Evolutionary conservation across 768 basidiomycete genomes (phyloP).

Genomic region (Leucosporidium yakuticum): DNA sequence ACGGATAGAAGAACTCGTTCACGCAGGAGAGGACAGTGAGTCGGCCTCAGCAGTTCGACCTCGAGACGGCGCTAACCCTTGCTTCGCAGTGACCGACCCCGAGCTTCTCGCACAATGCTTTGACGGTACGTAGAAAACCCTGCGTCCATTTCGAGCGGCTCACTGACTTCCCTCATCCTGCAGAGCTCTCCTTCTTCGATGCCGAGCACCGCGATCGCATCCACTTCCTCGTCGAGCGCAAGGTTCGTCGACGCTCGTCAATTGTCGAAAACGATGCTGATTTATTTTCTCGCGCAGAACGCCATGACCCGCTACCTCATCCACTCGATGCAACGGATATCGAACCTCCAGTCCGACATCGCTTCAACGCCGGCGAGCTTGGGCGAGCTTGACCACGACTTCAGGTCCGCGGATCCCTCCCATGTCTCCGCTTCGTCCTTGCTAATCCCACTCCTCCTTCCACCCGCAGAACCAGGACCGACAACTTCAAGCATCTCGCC

Average conservation of each 20-base stretch:
- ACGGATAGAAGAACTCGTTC: constrained; percentile 32
- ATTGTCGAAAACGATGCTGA: not conserved
- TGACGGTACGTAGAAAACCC: not conserved
- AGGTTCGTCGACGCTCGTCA: constrained; percentile 11
- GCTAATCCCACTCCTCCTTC: not conserved
- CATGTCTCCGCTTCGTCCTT: not conserved
- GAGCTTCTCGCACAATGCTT: constrained; percentile 23
- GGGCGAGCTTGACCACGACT: constrained; percentile 53
- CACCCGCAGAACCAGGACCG: constrained; percentile 42
- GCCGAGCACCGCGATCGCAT: constrained; percentile 35
- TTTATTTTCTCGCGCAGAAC: constrained; percentile 38
- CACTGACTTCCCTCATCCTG: not conserved
- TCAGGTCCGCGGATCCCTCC: constrained; percentile 17
- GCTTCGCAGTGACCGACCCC: constrained; percentile 17
- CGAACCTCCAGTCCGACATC: constrained; percentile 71
- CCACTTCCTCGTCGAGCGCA: constrained; percentile 36
- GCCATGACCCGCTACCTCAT: constrained; percentile 49
- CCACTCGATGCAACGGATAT: constrained; percentile 64
- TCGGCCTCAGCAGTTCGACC: not conserved
- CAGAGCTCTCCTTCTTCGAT: constrained; percentile 28
- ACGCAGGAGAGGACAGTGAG: constrained; percentile 16
- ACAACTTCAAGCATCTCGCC: constrained; percentile 83
- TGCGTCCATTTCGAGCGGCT: not conserved
- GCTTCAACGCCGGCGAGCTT: constrained; percentile 65
- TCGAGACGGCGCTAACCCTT: no score